These are phyloP conservation scores for Trichoderma aggressivum DNA, from an alignment of 2,329 filamentous ascomycete species.

Conservation along the genomic window DNA sequence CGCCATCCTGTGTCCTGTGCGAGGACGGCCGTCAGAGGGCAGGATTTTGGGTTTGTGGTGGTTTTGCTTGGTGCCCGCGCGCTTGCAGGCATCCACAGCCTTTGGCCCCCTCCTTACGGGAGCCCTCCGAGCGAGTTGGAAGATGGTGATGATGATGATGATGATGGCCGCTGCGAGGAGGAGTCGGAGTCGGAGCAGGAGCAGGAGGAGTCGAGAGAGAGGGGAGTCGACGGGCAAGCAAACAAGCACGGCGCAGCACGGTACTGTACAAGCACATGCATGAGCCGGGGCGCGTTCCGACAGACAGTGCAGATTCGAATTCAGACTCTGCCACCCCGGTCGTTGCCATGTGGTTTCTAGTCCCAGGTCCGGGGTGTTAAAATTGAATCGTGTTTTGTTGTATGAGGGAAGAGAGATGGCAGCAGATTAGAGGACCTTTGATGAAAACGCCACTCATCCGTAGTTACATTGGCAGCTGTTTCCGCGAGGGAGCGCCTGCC, in stretches of 20 bases:
- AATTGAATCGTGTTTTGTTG: conserved; percentile 9
- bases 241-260: not conserved
- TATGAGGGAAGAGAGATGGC: conserved; percentile 1
- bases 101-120: not conserved
- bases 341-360: conserved; percentile 12
- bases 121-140: not conserved
- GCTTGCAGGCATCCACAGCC: conserved; percentile 1
- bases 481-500: not conserved
- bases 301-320: conserved; percentile 11
- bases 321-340: not conserved
- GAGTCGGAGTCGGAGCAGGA: not conserved
- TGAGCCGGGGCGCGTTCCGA: conserved; percentile 10
- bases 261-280: too few relatives aligned
- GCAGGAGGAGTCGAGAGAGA: not conserved
- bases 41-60: conserved; percentile 7
- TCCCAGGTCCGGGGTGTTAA: conserved; percentile 9
- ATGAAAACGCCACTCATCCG: conserved; percentile 11
- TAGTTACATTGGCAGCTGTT: conserved; percentile 10
- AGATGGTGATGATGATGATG: not conserved
- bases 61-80: conserved; percentile 10
- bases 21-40: not conserved
- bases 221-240: not conserved
- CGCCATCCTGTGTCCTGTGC: conserved; percentile 1
- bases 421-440: conserved; percentile 8
- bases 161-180: not conserved